phyloP scores from a whole-genome alignment of 2,329 filamentous ascomycete genomes.

The Pseudocercospora crystallina region DNA sequence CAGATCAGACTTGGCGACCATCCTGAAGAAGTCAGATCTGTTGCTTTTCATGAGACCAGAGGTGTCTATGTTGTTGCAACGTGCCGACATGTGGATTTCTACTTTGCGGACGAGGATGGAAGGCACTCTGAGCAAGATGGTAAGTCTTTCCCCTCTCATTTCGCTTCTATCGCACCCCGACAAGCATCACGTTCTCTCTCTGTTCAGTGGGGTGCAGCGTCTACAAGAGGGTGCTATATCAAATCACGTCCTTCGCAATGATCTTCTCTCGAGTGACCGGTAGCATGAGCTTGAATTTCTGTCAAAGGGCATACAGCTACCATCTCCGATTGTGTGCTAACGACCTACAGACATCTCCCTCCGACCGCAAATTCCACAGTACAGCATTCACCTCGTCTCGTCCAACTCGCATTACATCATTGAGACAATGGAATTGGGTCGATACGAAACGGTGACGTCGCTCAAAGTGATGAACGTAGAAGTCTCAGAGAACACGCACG shows the following conservation, averaged over 20 bases:
- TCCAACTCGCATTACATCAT: slow-evolving; percentile 76
- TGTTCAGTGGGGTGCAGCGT: slow-evolving; percentile 10
- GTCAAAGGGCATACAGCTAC: too few relatives aligned
- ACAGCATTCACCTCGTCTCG: slow-evolving; percentile 75
- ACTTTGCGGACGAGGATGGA: slow-evolving; percentile 81
- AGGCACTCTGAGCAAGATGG: slow-evolving; percentile 77
- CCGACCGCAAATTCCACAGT: slow-evolving; percentile 68
- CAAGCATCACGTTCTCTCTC: slow-evolving; percentile 13
- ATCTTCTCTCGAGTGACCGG: too few relatives aligned
- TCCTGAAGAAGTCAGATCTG: slow-evolving; percentile 64
- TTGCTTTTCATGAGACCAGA: slow-evolving; percentile 75
- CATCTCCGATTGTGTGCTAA: too few relatives aligned
- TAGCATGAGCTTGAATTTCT: too few relatives aligned
- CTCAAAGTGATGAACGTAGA: slow-evolving; percentile 84
- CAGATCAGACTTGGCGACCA: slow-evolving; percentile 62
- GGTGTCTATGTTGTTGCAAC: slow-evolving; percentile 76
- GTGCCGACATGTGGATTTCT: slow-evolving; percentile 67
- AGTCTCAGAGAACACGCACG: slow-evolving; percentile 85
- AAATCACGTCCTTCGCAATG: background rate
- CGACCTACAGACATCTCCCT: slow-evolving; percentile 49
- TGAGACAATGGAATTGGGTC: slow-evolving; percentile 71
- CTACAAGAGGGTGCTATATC: slow-evolving; percentile 8
- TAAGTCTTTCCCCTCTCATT: slow-evolving; percentile 34
- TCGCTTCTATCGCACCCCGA: slow-evolving; percentile 1
- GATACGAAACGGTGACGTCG: slow-evolving; percentile 74